These are phyloP conservation scores for Trypanosoma grayi DNA, from an alignment of 208 protist genomes.

Conservation along the genomic window DNA sequence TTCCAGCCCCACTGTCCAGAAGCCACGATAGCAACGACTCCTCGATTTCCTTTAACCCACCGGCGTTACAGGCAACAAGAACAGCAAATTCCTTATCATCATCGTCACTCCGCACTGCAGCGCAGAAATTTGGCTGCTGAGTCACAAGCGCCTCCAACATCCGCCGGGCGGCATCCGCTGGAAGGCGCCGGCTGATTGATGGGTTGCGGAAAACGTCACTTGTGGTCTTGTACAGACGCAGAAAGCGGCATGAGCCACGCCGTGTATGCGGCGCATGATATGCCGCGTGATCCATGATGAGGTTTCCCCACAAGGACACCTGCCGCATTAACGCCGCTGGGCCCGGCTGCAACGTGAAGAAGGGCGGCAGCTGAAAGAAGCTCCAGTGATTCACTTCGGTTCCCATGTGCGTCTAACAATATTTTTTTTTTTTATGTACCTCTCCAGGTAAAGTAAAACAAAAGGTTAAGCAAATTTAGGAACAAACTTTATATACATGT, in stretches of 20 bases:
- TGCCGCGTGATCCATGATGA: constrained; percentile 78
- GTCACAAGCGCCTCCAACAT: constrained; percentile 66
- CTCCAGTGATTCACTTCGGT: constrained; percentile 60
- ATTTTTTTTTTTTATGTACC: neutral
- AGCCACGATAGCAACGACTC: constrained; percentile 70
- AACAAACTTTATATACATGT: constrained; percentile 1
- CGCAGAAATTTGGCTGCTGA: constrained; percentile 60
- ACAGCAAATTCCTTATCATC: constrained; percentile 45
- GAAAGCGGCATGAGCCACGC: constrained; percentile 27
- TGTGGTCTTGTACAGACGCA: constrained; percentile 64
- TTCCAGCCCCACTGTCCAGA: constrained; percentile 72
- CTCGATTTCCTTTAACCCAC: constrained; percentile 69
- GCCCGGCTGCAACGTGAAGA: constrained; percentile 80
- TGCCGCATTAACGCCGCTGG: constrained; percentile 58
- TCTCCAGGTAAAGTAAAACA: neutral
- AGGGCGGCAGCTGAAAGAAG: constrained; percentile 81
- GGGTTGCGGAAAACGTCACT: constrained; percentile 81
- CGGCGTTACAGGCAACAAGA: constrained; percentile 65
- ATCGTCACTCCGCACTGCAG: constrained; percentile 31
- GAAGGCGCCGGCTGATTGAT: constrained; percentile 58
- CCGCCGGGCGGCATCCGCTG: constrained; percentile 35
- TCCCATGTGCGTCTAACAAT: too few species aligned
- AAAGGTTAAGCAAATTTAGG: neutral
- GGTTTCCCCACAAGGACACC: constrained; percentile 50
- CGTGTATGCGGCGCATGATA: constrained; percentile 42